A percentile compares a stretch with the other conserved stretches of the same genome.
Evolutionary conservation across 2,329 filamentous ascomycete species (phyloP).

Genomic region (Penicillium sp.): DNA sequence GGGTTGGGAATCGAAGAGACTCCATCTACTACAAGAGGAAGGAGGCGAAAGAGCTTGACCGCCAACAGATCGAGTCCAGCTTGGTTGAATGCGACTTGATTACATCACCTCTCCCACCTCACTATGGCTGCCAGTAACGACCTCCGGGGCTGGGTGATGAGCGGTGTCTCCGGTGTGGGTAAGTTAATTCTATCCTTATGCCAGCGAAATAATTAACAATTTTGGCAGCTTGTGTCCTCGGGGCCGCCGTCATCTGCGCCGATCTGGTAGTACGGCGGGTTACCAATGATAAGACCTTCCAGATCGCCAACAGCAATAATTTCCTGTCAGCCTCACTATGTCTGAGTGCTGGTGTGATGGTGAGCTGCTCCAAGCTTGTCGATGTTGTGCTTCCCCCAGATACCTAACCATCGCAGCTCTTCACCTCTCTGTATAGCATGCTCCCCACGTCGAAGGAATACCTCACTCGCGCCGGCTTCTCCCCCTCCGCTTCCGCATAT

Average conservation of each 20-base stretch:
- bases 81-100: background rate
- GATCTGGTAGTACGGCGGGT: conserved; percentile 74
- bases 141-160: conserved; percentile 90
- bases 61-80: background rate
- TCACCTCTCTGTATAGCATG: conserved; percentile 91
- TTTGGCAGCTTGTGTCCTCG: conserved; percentile 58
- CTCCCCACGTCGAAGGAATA: conserved; percentile 82
- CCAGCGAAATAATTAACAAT: background rate
- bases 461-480: conserved; percentile 67
- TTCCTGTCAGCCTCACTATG: conserved; percentile 89
- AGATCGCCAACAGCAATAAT: conserved; percentile 82
- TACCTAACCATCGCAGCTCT: conserved; percentile 60
- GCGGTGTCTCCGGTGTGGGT: conserved; percentile 76
- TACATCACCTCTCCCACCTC: conserved; percentile 25
- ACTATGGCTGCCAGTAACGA: conserved; percentile 65
- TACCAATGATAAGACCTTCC: conserved; percentile 73
- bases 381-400: background rate
- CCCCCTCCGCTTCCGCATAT: conserved; percentile 62
- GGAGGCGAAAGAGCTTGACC: background rate
- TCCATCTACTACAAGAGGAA: background rate
- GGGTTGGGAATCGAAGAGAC: background rate
- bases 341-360: conserved; percentile 95
- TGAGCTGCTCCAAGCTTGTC: conserved; percentile 43
- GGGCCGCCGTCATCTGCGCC: conserved; percentile 82
- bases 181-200: conserved; percentile 17